Evolutionary conservation across 345 rosid species (phyloP), one percentile per base, ranked within the genome.

Genomic region (Salix exigua): DNA sequence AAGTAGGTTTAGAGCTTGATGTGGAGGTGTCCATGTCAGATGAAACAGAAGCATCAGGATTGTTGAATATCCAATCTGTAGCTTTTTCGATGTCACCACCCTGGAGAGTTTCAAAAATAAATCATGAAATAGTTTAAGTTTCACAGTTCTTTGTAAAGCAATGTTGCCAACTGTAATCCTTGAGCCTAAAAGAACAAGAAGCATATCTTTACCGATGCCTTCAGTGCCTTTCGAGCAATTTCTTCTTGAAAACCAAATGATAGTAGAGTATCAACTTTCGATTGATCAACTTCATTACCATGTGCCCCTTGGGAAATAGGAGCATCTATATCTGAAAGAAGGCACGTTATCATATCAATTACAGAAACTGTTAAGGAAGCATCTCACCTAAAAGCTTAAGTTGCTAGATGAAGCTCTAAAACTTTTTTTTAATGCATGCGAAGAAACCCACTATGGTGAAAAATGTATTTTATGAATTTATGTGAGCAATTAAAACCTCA

Each of bases 31-130:
- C 91, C 94, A 87, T 91, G 77, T 91, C 92, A 13, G 97, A 83
- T 51, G 88, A 76, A 78, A 75, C 83, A 76, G 90, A 84, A 79
- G 94, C 89, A 84, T 85, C 89, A 50, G 97, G 98, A 83, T 88
- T 96, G 86, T 82, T 92, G 83, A 96, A 96, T 88, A 96, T 92
- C 99, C 99, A 96, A 78, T 96, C 99, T 69, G 99, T 92, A 64
- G 99, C 99, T 81, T 87, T 94, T 86, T 87, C 99, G 71, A 96
- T 87, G 75, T 96, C 97, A 77, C 96, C 97, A 69, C 91, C 96
- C 98, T 96, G 87, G 61, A 64, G 46, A 79, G 78, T 73, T 19
- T 46, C 9, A 7, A 2, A 51, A 69, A 37, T 65, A 18, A 77
- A 28, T 60, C 30, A 50, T 38, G 40, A 58, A 44, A 53, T 16